Base-by-base conservation (phyloP, 2,329 filamentous ascomycete species). In the Alternaria panax region DNA sequence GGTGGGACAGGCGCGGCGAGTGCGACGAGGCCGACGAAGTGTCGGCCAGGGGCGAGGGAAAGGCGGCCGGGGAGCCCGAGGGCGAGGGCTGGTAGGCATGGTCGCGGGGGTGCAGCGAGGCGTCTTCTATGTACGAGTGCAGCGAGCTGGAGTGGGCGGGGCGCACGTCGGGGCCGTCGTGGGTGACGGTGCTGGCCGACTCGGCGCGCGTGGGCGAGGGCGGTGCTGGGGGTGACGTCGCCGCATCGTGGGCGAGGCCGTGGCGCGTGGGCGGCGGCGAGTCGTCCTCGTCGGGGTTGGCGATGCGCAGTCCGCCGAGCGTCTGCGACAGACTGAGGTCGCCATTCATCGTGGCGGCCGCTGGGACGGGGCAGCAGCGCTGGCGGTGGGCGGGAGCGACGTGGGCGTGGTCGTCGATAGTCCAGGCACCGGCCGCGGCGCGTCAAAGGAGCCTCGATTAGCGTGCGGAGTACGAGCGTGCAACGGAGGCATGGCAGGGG, bases 301-400 rank as follows among this genome's bases (percentile, higher is more conserved):
- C 94, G 79, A 99, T 98, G 78, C 94, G 92, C 80, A 99, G 84
- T 73, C 94, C 94, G 75, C 95, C 95, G 74, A 98, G 86, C 75
- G 92, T 92, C 82, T 93, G 91, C 75, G 93, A 95, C 68, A 98
- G 88, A 80, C 92, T 96, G 78, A 97, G 83, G 83, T 97, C 93
- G 80, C 92, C 92, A 82, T 93, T 92, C 93, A 97, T 97, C 79
- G 76, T 74, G 70, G 67, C 65, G 64, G 71, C 61, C 59, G 42
- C 50, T 59, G 72, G 65, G 65, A 51, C 50, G 57, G 72, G 65
- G 65, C 69, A 65, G 65, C 59, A 30, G 45, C 45, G 54, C 54
- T 46, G 60, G 62, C 62, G 64, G 65, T 34, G 16, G 12, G 53
- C 65, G 68, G 68, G 64, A 68, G 66, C 63, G 65, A 66, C 12